Evolutionary conservation across 208 protist genomes (phyloP).

Genomic region (Trypanosoma avium): DNA sequence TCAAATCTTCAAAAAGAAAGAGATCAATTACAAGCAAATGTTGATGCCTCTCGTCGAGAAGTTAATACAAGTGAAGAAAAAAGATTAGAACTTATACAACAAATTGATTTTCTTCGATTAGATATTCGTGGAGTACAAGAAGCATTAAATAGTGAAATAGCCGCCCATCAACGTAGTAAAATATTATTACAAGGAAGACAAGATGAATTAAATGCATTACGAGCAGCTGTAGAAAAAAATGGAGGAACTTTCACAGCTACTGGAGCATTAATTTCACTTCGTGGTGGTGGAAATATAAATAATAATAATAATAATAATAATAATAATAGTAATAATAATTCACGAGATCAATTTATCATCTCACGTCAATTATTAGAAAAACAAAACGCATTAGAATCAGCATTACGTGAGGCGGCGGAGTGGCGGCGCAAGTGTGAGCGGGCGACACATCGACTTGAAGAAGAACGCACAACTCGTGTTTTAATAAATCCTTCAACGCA

Average conservation of each 20-base stretch:
- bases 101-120: conserved; percentile 19
- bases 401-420: conserved; percentile 41
- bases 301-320: too few relatives aligned
- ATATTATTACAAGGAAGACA: conserved; percentile 27
- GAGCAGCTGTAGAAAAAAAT: conserved; percentile 18
- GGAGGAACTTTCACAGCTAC: conserved; percentile 19
- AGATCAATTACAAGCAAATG: conserved; percentile 9
- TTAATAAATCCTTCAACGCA: neutral
- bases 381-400: conserved; percentile 48
- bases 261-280: conserved; percentile 16
- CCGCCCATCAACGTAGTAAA: conserved; percentile 45
- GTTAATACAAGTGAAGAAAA: conserved; percentile 1
- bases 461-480: conserved; percentile 45
- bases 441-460: conserved; percentile 37
- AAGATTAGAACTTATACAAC: neutral
- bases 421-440: conserved; percentile 51
- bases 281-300: too few relatives aligned
- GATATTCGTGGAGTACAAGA: conserved; percentile 38
- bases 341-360: conserved; percentile 27
- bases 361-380: conserved; percentile 40
- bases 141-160: conserved; percentile 52
- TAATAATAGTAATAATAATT: too few relatives aligned
- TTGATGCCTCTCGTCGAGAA: conserved; percentile 7
- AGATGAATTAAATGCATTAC: conserved; percentile 16
- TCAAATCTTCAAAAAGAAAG: neutral